A percentile compares a stretch with the other conserved stretches of the same genome.
Conservation (phyloP, 208 protist genomes). For the Crithidia thermophila region DNA sequence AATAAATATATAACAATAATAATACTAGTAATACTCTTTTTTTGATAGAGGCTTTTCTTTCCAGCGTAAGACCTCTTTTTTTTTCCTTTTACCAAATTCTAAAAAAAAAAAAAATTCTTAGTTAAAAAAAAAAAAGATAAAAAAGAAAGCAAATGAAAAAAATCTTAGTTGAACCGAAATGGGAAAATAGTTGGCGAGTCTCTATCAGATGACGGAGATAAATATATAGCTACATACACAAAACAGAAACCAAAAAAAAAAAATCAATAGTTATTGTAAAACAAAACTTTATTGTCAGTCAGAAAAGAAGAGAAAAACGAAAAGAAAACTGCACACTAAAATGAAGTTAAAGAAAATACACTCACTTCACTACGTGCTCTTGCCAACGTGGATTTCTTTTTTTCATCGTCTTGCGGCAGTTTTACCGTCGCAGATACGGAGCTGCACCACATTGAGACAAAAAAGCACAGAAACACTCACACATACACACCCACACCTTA, state of each 20-base stretch:
- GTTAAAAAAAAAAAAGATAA: neutral
- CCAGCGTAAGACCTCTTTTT: neutral
- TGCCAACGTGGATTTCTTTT: too few species aligned
- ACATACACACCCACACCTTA: neutral
- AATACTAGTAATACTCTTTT: neutral
- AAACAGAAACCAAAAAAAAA: neutral
- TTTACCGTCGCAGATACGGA: too few species aligned
- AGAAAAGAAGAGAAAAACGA: neutral
- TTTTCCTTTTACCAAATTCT: neutral
- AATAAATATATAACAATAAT: too few species aligned
- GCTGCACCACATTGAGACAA: too few species aligned
- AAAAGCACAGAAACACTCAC: constrained; percentile 12
- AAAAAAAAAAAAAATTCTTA: constrained; percentile 6
- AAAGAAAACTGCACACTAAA: too few species aligned
- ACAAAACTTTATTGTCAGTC: neutral
- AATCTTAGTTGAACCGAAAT: too few species aligned
- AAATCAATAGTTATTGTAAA: neutral
- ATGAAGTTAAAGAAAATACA: too few species aligned
- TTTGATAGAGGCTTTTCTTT: neutral
- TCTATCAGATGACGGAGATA: neutral
- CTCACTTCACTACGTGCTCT: too few species aligned
- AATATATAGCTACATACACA: neutral
- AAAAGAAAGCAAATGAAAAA: constrained; percentile 1
- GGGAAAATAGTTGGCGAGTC: neutral
- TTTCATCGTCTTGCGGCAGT: too few species aligned